Base-by-base conservation (phyloP, 352 stramenopile genomes). In the Globisporangium apiculatum region DNA sequence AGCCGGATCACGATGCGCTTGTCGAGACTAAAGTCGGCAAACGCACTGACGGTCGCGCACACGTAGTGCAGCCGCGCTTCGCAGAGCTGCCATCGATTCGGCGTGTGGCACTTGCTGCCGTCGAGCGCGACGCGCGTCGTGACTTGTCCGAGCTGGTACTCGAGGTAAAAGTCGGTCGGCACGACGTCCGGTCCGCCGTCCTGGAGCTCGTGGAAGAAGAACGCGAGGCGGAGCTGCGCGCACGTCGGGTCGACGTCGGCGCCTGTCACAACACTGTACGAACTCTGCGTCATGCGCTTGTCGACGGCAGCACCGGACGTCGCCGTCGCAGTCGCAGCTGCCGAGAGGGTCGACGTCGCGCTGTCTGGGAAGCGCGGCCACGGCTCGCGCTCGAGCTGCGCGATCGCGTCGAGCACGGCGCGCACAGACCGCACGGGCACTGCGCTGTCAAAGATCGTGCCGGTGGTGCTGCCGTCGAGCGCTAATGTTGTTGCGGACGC, bases 201-300 rank as follows among this genome's bases (percentile, higher is more conserved):
- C 52, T 94, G 83, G 3, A 94, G 61, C 54, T 94, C 83, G 51
- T 94, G 81, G 54, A 94, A 94, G 66, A 94, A 89, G 49, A 94
- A 83, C 36, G 83, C 70, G 12, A 94, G 51, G 1, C 81, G 77
- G 40, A 94, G 61, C 42, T 91, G 77, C 0, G 76, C 62, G 41
- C 70, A 77, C 10, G 73, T 91, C n/a, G 81, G 83, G n/a, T 94
- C 83, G 7, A 94, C 67, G 17, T 89, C 79, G 8, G 54, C 48
- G 12, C 76, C 81, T 24, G 55, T 57, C 7, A 75, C 18, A 0
- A 53, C 18, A 1, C 60, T 53, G 55, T 66, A 79, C 37, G 50
- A 31, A 14, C 61, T 53, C 4, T 63, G 4, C 4, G 53, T 59
- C 36, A 53, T 35, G 1, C 61, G 46, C 10, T 64, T 50, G 7